Conservation (phyloP, 1,284 basidiomycete genomes). For the Trametes versicolor region DNA sequence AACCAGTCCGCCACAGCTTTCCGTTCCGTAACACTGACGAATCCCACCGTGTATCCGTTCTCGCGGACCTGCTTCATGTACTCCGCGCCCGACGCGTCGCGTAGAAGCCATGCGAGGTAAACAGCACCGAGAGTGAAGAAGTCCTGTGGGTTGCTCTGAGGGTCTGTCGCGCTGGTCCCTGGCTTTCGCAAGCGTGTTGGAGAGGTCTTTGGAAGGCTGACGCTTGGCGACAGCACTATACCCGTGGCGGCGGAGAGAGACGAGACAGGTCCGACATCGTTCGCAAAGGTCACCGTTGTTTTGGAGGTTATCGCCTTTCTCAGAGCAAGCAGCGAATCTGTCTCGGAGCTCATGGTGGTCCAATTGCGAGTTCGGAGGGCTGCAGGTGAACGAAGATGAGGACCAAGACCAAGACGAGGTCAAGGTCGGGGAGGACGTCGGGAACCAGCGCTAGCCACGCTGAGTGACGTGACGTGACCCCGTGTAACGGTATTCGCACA, state of each 20-base stretch:
- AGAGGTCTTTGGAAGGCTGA: slow-evolving; percentile 71
- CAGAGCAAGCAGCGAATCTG: slow-evolving; percentile 65
- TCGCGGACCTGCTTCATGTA: slow-evolving; percentile 89
- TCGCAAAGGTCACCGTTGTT: slow-evolving; percentile 58
- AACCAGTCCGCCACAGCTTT: slow-evolving; percentile 88
- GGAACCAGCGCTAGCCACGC: not conserved
- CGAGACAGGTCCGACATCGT: slow-evolving; percentile 32
- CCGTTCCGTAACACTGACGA: slow-evolving; percentile 88
- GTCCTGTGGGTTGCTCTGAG: slow-evolving; percentile 57
- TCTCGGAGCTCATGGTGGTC: slow-evolving; percentile 32
- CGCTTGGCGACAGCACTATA: slow-evolving; percentile 64
- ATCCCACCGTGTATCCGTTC: slow-evolving; percentile 73
- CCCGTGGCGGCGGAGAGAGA: slow-evolving; percentile 62
- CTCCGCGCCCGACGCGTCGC: slow-evolving; percentile 79
- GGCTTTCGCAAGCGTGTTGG: slow-evolving; percentile 81
- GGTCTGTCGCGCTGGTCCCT: slow-evolving; percentile 51
- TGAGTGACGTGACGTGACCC: slow-evolving; percentile 18
- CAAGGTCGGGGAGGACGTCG: not conserved
- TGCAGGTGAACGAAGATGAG: not conserved
- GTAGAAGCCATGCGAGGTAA: slow-evolving; percentile 81
- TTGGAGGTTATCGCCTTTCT: slow-evolving; percentile 65
- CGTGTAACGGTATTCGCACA: not conserved
- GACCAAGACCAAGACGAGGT: too few relatives aligned
- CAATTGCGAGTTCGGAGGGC: not conserved
- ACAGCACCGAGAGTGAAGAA: slow-evolving; percentile 85